Base-by-base conservation (phyloP, 345 rosid species). In the Melastoma malabathricum region DNA sequence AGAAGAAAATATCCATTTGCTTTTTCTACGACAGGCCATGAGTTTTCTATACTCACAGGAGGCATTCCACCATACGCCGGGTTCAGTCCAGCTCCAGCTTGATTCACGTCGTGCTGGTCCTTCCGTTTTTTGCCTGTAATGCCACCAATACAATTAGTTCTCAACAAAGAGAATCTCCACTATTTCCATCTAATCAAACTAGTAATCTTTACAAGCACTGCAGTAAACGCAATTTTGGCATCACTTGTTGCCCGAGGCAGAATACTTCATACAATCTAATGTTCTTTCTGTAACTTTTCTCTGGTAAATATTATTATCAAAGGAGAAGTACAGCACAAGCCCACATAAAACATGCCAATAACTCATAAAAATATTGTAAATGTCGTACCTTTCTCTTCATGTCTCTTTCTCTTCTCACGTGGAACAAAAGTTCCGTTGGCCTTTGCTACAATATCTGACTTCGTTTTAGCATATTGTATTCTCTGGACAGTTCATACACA, bases 381-480 rank as follows among this genome's bases (percentile, higher is more conserved):
- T 41, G 31, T 44, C 46, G 43, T 58, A 86, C 99, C 97, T 75
- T 81, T 93, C 55, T 93, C 99, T 43, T 93, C 97, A 3, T 83
- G 95, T 64, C 83, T 81, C 82, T 88, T 93, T 46, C 95, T 59
- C 52, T 89, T 93, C 77, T 93, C 97, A 23, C 95, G 81, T 20
- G 94, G 97, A 66, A 83, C 95, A 78, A 93, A 93, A 2, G 95
- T 83, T 46, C 99, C 99, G 75, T 93, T 97, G 4, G 97, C 95
- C 73, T 85, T 93, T 46, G 99, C 82, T 57, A 93, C 59, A 55
- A 88, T 65, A 72, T 93, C 99, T 44, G 97, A 88, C 63, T 93
- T 93, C 4, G 95, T 73, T 72, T 88, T 88, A 18, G 97, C 97
- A 71, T 64, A 88, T 60, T 83, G 94, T 70, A 93, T 83, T 71